Evolutionary conservation across 495 filamentous ascomycete species (phyloP), one percentile per base, ranked within the genome.

Genomic region (Penicillium turbatum): DNA sequence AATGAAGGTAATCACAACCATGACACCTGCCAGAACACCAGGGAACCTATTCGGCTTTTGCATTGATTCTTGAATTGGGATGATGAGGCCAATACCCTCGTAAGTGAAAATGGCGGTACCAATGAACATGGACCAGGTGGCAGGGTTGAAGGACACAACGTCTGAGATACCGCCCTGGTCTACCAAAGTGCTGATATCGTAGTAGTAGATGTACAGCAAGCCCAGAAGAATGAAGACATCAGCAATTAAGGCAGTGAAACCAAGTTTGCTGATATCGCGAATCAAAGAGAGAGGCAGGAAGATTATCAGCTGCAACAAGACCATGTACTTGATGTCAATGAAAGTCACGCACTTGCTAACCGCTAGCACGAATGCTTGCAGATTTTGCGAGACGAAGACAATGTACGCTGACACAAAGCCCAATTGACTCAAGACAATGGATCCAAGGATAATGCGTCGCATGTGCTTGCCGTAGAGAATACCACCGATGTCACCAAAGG

Each of bases 51-150:
- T 77, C 1, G 90, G 93, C 42, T 88, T 75, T 63, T 83, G 86
- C 93, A 98, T 98, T 2, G 91, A 93, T 64, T 93, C 89, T 71
- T 98, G 95, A 52, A 98, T 97, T 3, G 93, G 93, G 52, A 98
- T 96, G 71, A 98, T 96, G n/a, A 98, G 81, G 16, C 93, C 93
- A 57, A 98, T 91, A 16, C 93, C 93, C 65, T 98, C 93, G 58
- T 96, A 98, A 5, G 93, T 98, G 75, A 98, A 98, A 59, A 98
- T 97, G 16, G 93, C 95, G 7, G 93, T 97, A 58, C 93, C 93
- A 61, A 98, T 97, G 69, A 97, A 96, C 31, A 97, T 82, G 0
- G 92, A 96, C 93, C 93, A 98, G 61, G 87, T 82, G 17, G 84
- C 79, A 4, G 83, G 71, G 72, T 98, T 98, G 78, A 98, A 97